Conservation (phyloP, 371 early-diverging fungal genomes). For the Mortierella sp. region DNA sequence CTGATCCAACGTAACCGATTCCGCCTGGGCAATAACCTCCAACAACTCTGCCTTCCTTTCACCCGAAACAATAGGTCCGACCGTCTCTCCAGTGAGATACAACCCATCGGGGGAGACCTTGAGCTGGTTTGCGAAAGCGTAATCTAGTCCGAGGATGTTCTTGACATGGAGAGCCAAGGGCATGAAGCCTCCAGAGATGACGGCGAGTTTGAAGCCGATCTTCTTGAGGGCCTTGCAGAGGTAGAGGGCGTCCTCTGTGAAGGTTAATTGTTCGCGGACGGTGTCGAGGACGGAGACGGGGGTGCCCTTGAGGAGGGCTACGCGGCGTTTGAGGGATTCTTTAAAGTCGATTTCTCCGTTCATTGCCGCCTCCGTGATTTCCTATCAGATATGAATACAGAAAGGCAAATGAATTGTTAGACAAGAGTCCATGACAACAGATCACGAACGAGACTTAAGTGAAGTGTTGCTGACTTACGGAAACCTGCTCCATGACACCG, state of each 20-base stretch:
- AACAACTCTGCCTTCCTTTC: slow-evolving; percentile 94
- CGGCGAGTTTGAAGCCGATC: slow-evolving; percentile 94
- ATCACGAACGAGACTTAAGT: background rate
- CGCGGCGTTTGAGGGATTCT: slow-evolving; percentile 90
- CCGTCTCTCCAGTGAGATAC: slow-evolving; percentile 86
- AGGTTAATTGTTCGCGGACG: slow-evolving; percentile 81
- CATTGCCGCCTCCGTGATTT: slow-evolving; percentile 97
- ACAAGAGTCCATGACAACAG: background rate
- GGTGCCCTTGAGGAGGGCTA: slow-evolving; percentile 89
- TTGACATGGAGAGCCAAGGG: slow-evolving; percentile 94
- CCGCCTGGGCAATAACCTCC: slow-evolving; percentile 95
- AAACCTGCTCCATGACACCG: slow-evolving; percentile 92
- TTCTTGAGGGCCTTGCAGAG: slow-evolving; percentile 90
- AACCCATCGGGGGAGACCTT: slow-evolving; percentile 87
- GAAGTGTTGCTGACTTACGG: slow-evolving; percentile 69
- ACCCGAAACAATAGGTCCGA: slow-evolving; percentile 93
- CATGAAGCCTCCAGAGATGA: slow-evolving; percentile 96
- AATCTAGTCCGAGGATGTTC: slow-evolving; percentile 90
- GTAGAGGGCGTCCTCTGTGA: slow-evolving; percentile 93
- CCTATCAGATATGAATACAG: slow-evolving; percentile 55
- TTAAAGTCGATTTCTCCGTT: slow-evolving; percentile 97
- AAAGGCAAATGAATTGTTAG: background rate
- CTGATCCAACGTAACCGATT: slow-evolving; percentile 86
- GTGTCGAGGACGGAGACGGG: slow-evolving; percentile 84
- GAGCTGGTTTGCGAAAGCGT: slow-evolving; percentile 97